Evolutionary conservation across 164 flowering plant species (phyloP).

Genomic region (Pachysandra terminalis): DNA sequence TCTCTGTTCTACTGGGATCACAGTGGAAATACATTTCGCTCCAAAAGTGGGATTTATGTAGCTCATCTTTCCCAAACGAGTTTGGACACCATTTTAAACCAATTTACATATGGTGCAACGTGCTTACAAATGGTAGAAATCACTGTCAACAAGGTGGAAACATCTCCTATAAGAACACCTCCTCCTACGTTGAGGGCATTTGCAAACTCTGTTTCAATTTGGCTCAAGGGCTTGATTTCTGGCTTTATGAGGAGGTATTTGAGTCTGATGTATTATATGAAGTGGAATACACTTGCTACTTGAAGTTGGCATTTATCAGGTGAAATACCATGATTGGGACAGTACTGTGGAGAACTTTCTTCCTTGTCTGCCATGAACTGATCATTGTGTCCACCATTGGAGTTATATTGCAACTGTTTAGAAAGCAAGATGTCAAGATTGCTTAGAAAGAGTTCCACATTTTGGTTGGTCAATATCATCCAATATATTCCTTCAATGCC

Average conservation of each 20-base stretch:
- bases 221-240: constrained; percentile 88
- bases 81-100: constrained; percentile 53
- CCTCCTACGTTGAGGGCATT: constrained; percentile 85
- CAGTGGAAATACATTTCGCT: constrained; percentile 28
- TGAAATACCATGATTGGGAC: not conserved
- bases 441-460: too few relatives aligned
- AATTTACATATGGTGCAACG: constrained; percentile 66
- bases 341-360: not conserved
- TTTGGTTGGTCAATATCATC: too few relatives aligned
- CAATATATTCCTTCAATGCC: too few relatives aligned
- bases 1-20: constrained; percentile 69
- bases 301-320: not conserved
- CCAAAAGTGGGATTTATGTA: constrained; percentile 51
- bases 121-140: constrained; percentile 67
- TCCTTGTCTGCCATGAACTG: not conserved
- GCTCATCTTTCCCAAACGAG: constrained; percentile 65
- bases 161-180: constrained; percentile 23
- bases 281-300: not conserved
- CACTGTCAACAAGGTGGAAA: constrained; percentile 40
- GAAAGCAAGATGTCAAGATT: too few relatives aligned
- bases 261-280: not conserved
- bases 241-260: constrained; percentile 94
- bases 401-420: too few relatives aligned
- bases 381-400: too few relatives aligned
- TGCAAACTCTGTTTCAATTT: constrained; percentile 52